phyloP scores from a whole-genome alignment of 768 basidiomycete genomes.

The Panaeolus cyanescens region DNA sequence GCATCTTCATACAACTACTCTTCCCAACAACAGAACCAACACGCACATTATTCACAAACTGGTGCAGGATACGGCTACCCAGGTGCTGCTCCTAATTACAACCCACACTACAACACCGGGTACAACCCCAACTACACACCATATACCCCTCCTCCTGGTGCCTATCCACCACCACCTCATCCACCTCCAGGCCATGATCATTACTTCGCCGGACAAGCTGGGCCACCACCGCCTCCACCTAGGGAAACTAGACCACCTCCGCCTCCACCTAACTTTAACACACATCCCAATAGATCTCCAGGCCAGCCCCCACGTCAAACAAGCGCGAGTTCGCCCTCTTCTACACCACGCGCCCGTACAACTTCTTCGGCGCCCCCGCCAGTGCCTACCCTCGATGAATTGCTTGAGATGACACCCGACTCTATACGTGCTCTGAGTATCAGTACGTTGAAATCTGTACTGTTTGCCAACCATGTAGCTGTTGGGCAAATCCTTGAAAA shows the following conservation, averaged over 20 bases:
- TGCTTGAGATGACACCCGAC: constrained; percentile 62
- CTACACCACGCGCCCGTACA: constrained; percentile 44
- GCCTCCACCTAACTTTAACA: constrained; percentile 19
- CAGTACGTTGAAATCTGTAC: constrained; percentile 70
- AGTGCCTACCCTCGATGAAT: constrained; percentile 62
- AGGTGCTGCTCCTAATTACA: background rate
- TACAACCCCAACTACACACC: constrained; percentile 19
- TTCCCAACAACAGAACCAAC: background rate
- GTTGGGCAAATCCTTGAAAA: constrained; percentile 86
- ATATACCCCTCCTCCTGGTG: background rate
- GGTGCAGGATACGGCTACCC: background rate
- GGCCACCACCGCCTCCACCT: constrained; percentile 7
- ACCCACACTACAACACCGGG: background rate
- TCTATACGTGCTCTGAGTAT: constrained; percentile 66
- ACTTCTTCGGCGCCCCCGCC: constrained; percentile 41
- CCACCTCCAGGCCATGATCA: constrained; percentile 17
- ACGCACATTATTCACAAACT: background rate
- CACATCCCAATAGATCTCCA: constrained; percentile 18
- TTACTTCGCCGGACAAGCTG: constrained; percentile 6
- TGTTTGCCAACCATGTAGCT: constrained; percentile 83
- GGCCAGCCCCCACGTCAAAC: constrained; percentile 21
- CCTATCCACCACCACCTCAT: constrained; percentile 13
- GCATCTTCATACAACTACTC: constrained; percentile 13
- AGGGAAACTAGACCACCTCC: constrained; percentile 12
- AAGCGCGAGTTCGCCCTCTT: constrained; percentile 17